phyloP scores from a whole-genome alignment of 2,329 filamentous ascomycete species.

The Niveomyces coronatus region DNA sequence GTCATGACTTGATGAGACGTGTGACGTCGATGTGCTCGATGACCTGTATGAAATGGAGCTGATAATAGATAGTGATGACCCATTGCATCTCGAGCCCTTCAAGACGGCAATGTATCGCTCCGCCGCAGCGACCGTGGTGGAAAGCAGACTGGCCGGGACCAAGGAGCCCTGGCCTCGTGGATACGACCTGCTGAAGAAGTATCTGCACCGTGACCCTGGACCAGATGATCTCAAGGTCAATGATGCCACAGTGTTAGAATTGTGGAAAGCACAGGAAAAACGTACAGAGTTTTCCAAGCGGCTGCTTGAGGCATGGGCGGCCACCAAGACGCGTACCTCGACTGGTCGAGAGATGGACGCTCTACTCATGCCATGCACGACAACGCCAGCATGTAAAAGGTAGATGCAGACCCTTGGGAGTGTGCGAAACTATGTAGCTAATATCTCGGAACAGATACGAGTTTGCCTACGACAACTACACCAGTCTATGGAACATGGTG shows the following conservation, averaged over 20 bases:
- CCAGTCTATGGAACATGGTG: constrained; percentile 1
- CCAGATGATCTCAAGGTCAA: neutral
- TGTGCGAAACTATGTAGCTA: too few species aligned
- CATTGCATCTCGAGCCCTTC: neutral
- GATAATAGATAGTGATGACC: neutral
- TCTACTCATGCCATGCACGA: constrained; percentile 1
- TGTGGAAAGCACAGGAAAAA: neutral
- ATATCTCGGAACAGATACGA: neutral
- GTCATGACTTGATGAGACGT: neutral
- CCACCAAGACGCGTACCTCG: neutral
- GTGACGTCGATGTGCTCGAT: neutral
- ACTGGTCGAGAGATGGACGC: constrained; percentile 3
- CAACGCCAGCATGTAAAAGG: neutral
- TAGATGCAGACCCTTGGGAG: neutral
- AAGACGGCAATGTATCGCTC: neutral
- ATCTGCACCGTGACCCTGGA: neutral
- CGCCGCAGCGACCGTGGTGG: neutral
- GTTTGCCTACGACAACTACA: constrained; percentile 4
- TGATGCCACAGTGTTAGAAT: neutral
- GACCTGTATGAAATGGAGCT: too few species aligned
- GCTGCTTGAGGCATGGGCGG: neutral
- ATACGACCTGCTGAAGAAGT: neutral
- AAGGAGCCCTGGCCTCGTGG: constrained; percentile 2
- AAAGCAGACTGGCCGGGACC: neutral
- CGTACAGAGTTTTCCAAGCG: neutral